A percentile compares a stretch with the other conserved stretches of the same genome.
Conservation (phyloP, 768 basidiomycete species). For the Coprinellus aureogranulatus region DNA sequence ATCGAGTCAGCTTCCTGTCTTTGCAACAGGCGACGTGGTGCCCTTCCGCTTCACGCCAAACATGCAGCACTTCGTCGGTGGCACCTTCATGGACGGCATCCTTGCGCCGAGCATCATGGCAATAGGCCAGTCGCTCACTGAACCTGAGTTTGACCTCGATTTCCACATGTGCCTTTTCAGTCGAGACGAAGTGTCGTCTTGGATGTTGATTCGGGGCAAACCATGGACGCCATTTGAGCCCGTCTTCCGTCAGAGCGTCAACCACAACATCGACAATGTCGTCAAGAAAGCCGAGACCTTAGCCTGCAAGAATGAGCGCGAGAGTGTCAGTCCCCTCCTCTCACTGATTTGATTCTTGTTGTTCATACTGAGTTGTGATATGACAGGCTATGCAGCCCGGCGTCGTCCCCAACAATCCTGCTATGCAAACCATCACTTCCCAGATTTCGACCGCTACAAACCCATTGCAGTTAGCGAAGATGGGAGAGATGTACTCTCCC, state of each 20-base stretch:
- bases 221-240: constrained; percentile 53
- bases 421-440: constrained; percentile 79
- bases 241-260: constrained; percentile 53
- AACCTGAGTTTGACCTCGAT: constrained; percentile 94
- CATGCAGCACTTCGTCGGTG: constrained; percentile 89
- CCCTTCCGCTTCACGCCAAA: constrained; percentile 98
- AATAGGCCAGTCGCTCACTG: constrained; percentile 84
- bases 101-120: constrained; percentile 86
- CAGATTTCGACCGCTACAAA: constrained; percentile 86
- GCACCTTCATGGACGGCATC: constrained; percentile 85
- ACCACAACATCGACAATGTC: constrained; percentile 61
- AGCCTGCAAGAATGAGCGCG: constrained; percentile 84
- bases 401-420: constrained; percentile 44
- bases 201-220: constrained; percentile 60
- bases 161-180: constrained; percentile 89
- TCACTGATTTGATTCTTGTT: not conserved
- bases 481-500: constrained; percentile 81
- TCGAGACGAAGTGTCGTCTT: constrained; percentile 86
- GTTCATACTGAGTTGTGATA: constrained; percentile 6
- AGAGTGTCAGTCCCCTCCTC: constrained; percentile 51
- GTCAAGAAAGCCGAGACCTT: constrained; percentile 79
- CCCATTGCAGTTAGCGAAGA: constrained; percentile 78
- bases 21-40: constrained; percentile 80
- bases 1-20: constrained; percentile 50
- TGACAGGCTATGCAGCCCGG: constrained; percentile 34